Evolutionary conservation across 2,329 filamentous ascomycete genomes (phyloP).

Genomic region (Drechslerella coelobrocha): DNA sequence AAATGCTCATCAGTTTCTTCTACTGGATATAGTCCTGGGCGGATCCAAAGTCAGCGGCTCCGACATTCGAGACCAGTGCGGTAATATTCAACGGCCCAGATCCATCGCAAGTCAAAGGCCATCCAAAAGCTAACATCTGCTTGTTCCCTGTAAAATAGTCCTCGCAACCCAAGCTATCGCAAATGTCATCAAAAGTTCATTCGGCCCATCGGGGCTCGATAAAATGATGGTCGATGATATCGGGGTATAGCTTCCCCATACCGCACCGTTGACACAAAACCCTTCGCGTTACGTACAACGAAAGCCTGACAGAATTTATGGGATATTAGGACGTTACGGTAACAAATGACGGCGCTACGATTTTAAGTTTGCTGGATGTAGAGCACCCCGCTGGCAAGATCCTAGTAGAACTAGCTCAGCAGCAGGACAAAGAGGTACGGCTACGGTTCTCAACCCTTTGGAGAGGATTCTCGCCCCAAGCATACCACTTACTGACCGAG

Average conservation of each 20-base stretch:
- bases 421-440: slow-evolving; percentile 88
- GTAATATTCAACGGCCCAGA: slow-evolving; percentile 61
- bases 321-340: slow-evolving; percentile 79
- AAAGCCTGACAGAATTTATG: no score
- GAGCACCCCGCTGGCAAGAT: slow-evolving; percentile 99
- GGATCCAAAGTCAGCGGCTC: slow-evolving; percentile 96
- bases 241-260: slow-evolving; percentile 68
- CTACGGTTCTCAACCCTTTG: neutral
- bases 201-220: slow-evolving; percentile 93
- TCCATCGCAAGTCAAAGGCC: neutral
- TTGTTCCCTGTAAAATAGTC: slow-evolving; percentile 64
- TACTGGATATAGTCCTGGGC: slow-evolving; percentile 71
- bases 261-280: slow-evolving; percentile 41
- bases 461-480: neutral
- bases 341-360: slow-evolving; percentile 97
- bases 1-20: slow-evolving; percentile 29
- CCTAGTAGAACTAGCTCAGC: slow-evolving; percentile 92
- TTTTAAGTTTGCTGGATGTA: slow-evolving; percentile 91
- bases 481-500: neutral
- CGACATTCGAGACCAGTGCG: slow-evolving; percentile 97
- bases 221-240: slow-evolving; percentile 99
- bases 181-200: slow-evolving; percentile 98
- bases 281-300: neutral
- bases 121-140: slow-evolving; percentile 6
- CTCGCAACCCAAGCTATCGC: slow-evolving; percentile 94